Percentiles rank a stretch among this genome's conserved stretches.
phyloP scores from a whole-genome alignment of 352 stramenopile genomes.

The Phytophthora hibernalis region DNA sequence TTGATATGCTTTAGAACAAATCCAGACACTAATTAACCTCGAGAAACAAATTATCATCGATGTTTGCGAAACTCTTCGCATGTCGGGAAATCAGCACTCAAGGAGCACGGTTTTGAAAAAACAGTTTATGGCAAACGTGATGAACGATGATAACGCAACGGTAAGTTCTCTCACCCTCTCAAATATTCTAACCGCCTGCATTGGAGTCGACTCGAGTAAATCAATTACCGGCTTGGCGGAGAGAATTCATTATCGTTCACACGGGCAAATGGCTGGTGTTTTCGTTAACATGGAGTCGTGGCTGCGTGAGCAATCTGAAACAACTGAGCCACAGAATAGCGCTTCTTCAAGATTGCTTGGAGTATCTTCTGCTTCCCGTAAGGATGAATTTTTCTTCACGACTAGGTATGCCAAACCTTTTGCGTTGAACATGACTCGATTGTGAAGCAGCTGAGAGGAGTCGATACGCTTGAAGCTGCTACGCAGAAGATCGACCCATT shows the following conservation, averaged over 20 bases:
- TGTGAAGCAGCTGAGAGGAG: conserved; percentile 42
- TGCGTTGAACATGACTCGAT: conserved; percentile 48
- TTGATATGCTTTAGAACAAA: conserved; percentile 28
- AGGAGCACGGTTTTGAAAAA: conserved; percentile 8
- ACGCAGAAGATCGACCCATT: conserved; percentile 53
- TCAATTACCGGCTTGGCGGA: neutral
- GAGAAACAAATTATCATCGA: conserved; percentile 48
- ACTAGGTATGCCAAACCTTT: conserved; percentile 35
- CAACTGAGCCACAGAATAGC: conserved; percentile 10
- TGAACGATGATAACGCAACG: conserved; percentile 8
- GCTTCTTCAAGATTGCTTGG: conserved; percentile 2
- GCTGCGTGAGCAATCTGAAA: conserved; percentile 34
- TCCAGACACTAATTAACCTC: conserved; percentile 43
- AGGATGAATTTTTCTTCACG: conserved; percentile 1
- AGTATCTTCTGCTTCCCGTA: neutral
- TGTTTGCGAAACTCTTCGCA: conserved; percentile 26
- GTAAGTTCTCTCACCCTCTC: conserved; percentile 25
- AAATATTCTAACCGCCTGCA: conserved; percentile 26
- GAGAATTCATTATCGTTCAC: conserved; percentile 25
- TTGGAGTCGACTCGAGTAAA: conserved; percentile 20
- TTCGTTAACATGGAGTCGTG: conserved; percentile 43
- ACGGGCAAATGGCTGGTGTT: conserved; percentile 40
- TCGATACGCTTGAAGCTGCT: neutral
- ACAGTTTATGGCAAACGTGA: conserved; percentile 28
- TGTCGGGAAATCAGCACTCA: neutral